Base-by-base conservation (phyloP, 768 basidiomycete species). In the Boletellus ananas region DNA sequence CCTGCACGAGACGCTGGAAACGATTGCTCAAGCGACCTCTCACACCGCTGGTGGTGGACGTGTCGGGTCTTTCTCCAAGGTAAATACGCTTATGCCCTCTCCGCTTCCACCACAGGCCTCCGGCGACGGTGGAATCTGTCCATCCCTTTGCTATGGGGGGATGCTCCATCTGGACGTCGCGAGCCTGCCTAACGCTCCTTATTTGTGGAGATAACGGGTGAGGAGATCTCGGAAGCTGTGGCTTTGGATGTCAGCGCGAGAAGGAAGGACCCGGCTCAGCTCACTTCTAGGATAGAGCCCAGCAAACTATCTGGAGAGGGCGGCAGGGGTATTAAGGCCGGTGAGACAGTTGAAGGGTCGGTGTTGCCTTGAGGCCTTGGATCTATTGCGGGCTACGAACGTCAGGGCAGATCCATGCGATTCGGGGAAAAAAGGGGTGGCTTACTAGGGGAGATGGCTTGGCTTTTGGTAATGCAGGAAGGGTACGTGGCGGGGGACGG, bases 241-340 rank as follows among this genome's bases (percentile, higher is more conserved):
- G 11, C 34, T 6, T 33, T 8, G 36, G 13, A 12, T 9, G 7
- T 62, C 25, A 47, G 45, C 8, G 34, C n/a, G 29, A 11, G 29
- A 25, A 44, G 23, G 18, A 16, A 3, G 11, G 23, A 34, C 4
- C 16, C 4, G 4, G 29, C 8, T 10, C 6, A 7, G 46, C 58
- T 43, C 9, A 60, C 63, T 43, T 60, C 60, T 2, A 51, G 42
- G 43, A 65, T 58, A 18, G 60, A 63, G 1, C 52, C 51, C 6
- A 49, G 14, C 14, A 52, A 4, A 14, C 51, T 62, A 31, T 44
- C 52, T 8, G 53, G 63, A 16, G 60, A 64, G 3, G 62, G 55
- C 1, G 62, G 62, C 0, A 64, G 53, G 1, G 63, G 63, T 41
- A 65, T 12, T n/a, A 59, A 36, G 17, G 55, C 57, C 2, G 57